Evolutionary conservation across 495 filamentous ascomycete species (phyloP), one percentile per base, ranked within the genome.

Genomic region (Tuber indicum): DNA sequence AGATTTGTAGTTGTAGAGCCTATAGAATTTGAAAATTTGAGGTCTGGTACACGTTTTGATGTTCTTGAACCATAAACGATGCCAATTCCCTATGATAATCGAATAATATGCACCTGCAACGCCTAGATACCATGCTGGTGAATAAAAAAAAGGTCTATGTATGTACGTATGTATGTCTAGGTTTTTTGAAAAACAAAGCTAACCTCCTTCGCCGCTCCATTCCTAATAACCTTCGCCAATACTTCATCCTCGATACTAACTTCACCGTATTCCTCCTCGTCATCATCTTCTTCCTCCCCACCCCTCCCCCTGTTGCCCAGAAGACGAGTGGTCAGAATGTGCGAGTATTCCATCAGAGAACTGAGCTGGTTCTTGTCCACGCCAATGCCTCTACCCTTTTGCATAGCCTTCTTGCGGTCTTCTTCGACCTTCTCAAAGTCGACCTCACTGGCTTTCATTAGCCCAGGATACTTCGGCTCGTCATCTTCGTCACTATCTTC

Each of bases 111-210:
- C 26, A 62, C 52, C 10, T 3, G 23, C 23, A 62, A 62, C n/a
- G n/a, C 52, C n/a, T 14, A 62, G 52, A 26, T 26, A 14, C 47
- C 10, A n/a, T 14, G 52, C n/a, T n/a, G n/a, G 32, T 66, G 32
- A 36, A 66, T 36, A 66, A 36, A 32, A 32, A 32, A 32, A n/a
- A 36, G 52, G 52, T 4, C n/a, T 36, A 36, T 66, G 3, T 32
- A 36, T 66, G 14, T 32, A 36, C 17, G 26, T 41, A 36, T 36
- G 26, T 41, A 36, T 19, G 26, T 36, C 58, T 74, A 74, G 7
- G 85, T 86, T 82, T 93, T 94, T 73, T 90, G 89, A 82, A 94
- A 92, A 17, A 93, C 86, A 84, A 89, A 94, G 10, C 87, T 87
- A 71, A 94, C 76, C 78, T 83, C 81, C 49, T 76, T 79, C 73